A percentile compares a stretch with the other conserved stretches of the same genome.
phyloP scores from a whole-genome alignment of 2,329 filamentous ascomycete genomes.

The Myriosclerotinia scirpicola region DNA sequence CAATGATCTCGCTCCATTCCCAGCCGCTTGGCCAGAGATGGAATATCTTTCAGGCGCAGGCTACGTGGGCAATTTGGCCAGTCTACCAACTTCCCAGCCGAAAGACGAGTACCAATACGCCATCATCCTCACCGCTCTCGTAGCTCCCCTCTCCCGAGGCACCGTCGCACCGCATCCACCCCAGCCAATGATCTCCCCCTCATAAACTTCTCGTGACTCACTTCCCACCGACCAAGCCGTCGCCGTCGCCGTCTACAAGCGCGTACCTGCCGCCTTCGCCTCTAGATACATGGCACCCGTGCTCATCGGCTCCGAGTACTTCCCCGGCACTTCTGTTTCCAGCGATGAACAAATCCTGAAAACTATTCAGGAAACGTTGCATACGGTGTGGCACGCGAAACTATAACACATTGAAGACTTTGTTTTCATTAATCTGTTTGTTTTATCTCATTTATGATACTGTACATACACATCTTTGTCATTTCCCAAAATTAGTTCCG shows the following conservation, averaged over 20 bases:
- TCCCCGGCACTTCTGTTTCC: conserved; percentile 24
- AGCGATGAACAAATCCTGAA: conserved; percentile 31
- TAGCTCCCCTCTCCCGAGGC: conserved; percentile 45
- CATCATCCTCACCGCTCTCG: conserved; percentile 4
- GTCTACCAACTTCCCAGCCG: conserved; percentile 1
- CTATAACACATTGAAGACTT: not conserved
- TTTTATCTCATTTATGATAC: not conserved
- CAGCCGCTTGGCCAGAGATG: conserved; percentile 30
- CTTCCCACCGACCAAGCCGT: conserved; percentile 46
- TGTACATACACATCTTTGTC: conserved; percentile 1
- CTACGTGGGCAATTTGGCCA: conserved; percentile 4
- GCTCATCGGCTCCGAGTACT: conserved; percentile 28
- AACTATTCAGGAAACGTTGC: conserved; percentile 34
- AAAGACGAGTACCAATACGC: conserved; percentile 6
- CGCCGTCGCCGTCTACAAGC: conserved; percentile 46
- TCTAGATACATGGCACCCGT: conserved; percentile 22
- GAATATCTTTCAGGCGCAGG: conserved; percentile 40
- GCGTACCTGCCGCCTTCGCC: conserved; percentile 42
- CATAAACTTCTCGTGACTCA: conserved; percentile 49
- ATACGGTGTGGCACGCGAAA: conserved; percentile 48
- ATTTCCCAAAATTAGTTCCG: conserved; percentile 9
- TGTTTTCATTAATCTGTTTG: not conserved
- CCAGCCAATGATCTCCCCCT: conserved; percentile 42
- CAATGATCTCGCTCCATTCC: conserved; percentile 42
- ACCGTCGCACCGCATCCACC: conserved; percentile 45